phyloP scores from a whole-genome alignment of 2,329 filamentous ascomycete species.

The Trichoderma polysporum region DNA sequence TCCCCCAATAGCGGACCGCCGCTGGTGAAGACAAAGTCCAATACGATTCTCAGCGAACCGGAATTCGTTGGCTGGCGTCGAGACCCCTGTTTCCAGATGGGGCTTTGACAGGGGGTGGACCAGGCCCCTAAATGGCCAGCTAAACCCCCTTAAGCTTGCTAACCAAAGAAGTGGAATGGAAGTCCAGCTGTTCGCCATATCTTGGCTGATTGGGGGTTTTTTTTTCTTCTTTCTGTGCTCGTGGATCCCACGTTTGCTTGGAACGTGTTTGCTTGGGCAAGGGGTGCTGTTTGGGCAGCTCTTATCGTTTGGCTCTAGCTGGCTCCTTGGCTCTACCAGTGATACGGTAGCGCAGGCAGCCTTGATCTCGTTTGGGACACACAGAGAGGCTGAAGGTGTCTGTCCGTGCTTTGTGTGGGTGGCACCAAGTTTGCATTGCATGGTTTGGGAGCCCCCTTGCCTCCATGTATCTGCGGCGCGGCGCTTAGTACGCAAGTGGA shows the following conservation, averaged over 20 bases:
- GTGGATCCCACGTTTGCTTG: background rate
- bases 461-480: slow-evolving; percentile 13
- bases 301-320: background rate
- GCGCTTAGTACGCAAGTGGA: slow-evolving; percentile 13
- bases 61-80: background rate
- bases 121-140: slow-evolving; percentile 4
- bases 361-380: background rate
- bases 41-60: background rate
- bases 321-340: background rate
- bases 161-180: slow-evolving; percentile 5
- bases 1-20: background rate
- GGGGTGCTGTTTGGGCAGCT: background rate
- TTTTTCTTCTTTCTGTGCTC: background rate
- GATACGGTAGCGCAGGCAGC: background rate
- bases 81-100: slow-evolving; percentile 12
- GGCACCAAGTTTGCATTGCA: background rate
- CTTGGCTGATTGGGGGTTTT: background rate
- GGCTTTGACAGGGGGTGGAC: slow-evolving; percentile 3
- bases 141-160: slow-evolving; percentile 11
- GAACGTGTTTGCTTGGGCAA: background rate
- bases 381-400: background rate
- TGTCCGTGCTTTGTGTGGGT: slow-evolving; percentile 3
- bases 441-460: slow-evolving; percentile 10
- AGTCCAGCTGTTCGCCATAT: background rate
- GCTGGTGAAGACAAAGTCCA: slow-evolving; percentile 1